Percentiles rank a stretch among this genome's conserved stretches.
Evolutionary conservation across 495 filamentous ascomycete species (phyloP).

Genomic region (Mycothermus thermophilus): DNA sequence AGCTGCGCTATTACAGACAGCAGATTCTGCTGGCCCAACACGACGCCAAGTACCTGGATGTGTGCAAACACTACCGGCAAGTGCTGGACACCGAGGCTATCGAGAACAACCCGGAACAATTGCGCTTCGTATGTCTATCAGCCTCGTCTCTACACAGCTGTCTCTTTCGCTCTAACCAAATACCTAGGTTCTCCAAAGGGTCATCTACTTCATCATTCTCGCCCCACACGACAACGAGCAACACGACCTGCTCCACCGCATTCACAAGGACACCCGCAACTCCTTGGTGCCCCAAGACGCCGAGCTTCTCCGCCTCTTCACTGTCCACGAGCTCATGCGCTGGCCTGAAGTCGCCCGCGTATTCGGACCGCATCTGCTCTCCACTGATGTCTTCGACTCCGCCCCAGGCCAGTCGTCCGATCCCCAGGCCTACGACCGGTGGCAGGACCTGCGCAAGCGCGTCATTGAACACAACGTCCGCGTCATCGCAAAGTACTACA

Average conservation of each 20-base stretch:
- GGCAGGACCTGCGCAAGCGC: slow-evolving; percentile 88
- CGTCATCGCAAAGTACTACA: slow-evolving; percentile 97
- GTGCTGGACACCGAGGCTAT: slow-evolving; percentile 92
- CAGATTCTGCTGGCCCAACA: slow-evolving; percentile 92
- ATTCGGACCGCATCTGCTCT: slow-evolving; percentile 79
- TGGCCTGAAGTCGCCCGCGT: slow-evolving; percentile 83
- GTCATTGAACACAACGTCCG: slow-evolving; percentile 99
- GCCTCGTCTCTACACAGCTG: not conserved
- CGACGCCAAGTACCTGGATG: slow-evolving; percentile 91
- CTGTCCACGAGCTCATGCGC: slow-evolving; percentile 90
- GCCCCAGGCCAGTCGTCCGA: slow-evolving; percentile 48
- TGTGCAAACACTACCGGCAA: slow-evolving; percentile 92
- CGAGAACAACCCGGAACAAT: slow-evolving; percentile 71
- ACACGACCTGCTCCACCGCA: slow-evolving; percentile 88
- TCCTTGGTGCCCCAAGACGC: slow-evolving; percentile 57
- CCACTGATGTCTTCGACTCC: slow-evolving; percentile 75
- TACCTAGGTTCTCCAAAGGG: slow-evolving; percentile 64
- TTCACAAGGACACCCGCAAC: slow-evolving; percentile 58
- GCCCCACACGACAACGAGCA: slow-evolving; percentile 98
- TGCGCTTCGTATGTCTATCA: slow-evolving; percentile 67
- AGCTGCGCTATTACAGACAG: slow-evolving; percentile 91
- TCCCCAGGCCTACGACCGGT: slow-evolving; percentile 64
- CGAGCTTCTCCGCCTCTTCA: slow-evolving; percentile 81
- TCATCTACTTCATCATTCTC: slow-evolving; percentile 94
- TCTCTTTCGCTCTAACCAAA: slow-evolving; percentile 17